Evolutionary conservation across 78 protist genomes (phyloP), one percentile per base, ranked within the genome.

Genomic region (Planoprotostelium fungivorum): DNA sequence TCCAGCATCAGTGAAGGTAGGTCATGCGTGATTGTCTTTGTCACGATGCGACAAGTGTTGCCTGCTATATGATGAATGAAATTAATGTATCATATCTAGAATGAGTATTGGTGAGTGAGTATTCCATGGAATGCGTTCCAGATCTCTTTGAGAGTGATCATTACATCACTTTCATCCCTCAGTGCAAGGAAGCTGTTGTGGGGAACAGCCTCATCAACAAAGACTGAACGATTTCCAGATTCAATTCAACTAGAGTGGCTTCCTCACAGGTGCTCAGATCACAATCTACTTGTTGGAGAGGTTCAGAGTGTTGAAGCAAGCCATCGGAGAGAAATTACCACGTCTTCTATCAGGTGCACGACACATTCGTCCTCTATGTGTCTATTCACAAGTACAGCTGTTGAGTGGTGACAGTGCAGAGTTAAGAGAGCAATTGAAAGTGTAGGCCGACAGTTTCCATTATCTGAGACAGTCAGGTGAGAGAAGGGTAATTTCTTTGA

Each of bases 91-190:
- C n/a, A n/a, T n/a, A n/a, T n/a, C n/a, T n/a, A n/a, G n/a, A n/a
- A n/a, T n/a, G n/a, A n/a, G n/a, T n/a, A n/a, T n/a, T n/a, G n/a
- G n/a, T n/a, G n/a, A n/a, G n/a, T n/a, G n/a, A n/a, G n/a, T n/a
- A n/a, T n/a, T n/a, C n/a, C n/a, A n/a, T n/a, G n/a, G n/a, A n/a
- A n/a, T n/a, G n/a, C n/a, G 94, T 99, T 0, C 99, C 99, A 23
- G 99, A 99, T 16, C 96, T 99, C n/a, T 98, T 99, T 88, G 99
- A 97, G 31, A 99, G 98, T 29, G 98, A 98, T 29, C 99, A 96
- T 83, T 92, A 85, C 83, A 84, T 85, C 16, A 39, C 92, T 38
- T 91, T 98, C 29, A 92, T 97, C 94, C 94, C 95, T 31, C 91
- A 88, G 87, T 87, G 94, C 84, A 90, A 89, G 84, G 98, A 92